Evolutionary conservation across 1,139 yeast genomes (phyloP).

Genomic region (Protomyces inundatus): DNA sequence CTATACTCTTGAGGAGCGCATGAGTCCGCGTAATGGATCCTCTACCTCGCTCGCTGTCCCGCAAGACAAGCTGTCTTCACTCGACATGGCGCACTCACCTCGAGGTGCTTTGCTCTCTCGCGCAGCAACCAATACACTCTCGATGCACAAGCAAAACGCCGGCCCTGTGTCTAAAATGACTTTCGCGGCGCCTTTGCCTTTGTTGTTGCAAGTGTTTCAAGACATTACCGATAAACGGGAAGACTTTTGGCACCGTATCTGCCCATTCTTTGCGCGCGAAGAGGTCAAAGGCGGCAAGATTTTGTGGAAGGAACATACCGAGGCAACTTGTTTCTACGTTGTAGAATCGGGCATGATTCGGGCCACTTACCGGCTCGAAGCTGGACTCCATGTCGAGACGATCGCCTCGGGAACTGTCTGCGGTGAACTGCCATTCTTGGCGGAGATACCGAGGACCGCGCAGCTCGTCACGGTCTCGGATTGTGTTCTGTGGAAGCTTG

Average conservation of each 20-base stretch:
- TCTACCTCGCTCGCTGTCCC: conserved; percentile 13
- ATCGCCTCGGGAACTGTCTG: conserved; percentile 86
- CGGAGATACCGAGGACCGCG: conserved; percentile 43
- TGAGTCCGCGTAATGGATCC: conserved; percentile 22
- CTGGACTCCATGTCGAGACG: conserved; percentile 59
- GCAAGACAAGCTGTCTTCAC: conserved; percentile 2
- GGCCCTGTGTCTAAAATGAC: conserved; percentile 26
- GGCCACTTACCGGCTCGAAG: conserved; percentile 51
- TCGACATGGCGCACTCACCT: conserved; percentile 27
- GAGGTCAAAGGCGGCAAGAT: conserved; percentile 47
- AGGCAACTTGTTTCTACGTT: conserved; percentile 51
- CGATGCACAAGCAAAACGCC: not conserved
- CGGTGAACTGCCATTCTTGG: conserved; percentile 62
- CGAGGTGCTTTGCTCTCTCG: conserved; percentile 15
- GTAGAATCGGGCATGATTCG: conserved; percentile 77
- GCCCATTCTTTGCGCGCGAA: conserved; percentile 50
- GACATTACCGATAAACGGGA: conserved; percentile 60
- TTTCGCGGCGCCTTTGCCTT: conserved; percentile 58
- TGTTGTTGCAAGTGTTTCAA: conserved; percentile 64
- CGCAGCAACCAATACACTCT: conserved; percentile 25
- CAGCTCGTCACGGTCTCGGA: conserved; percentile 48
- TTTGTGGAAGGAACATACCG: conserved; percentile 37
- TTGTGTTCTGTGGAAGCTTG: conserved; percentile 67
- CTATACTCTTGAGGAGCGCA: conserved; percentile 35
- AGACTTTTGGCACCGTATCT: conserved; percentile 57